Base-by-base conservation (phyloP, 2,329 filamentous ascomycete species). In the Davidsoniella virescens region DNA sequence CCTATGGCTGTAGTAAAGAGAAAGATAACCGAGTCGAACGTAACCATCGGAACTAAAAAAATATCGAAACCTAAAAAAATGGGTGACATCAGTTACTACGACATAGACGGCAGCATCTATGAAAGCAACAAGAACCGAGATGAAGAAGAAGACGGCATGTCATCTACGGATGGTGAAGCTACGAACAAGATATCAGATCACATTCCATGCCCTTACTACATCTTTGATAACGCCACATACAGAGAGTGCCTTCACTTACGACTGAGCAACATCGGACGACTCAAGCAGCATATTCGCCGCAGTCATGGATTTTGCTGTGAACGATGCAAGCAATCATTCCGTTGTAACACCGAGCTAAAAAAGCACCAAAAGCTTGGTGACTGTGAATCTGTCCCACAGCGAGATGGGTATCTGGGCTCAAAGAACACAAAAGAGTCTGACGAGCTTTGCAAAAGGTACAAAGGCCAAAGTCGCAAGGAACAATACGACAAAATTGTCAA, bases 281-380 rank as follows among this genome's bases (percentile, higher is more conserved):
- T 48, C 14, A 41, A 41, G 36, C 46, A 48, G 18, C 46, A 48
- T 33, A 48, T 48, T 16, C 2, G 17, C 7, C 44, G 44, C 3
- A 18, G 5, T 9, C 44, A 47, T 18, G 6, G 26, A 9, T 29
- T 33, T 7, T 45, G 23, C 18, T 45, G 43, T 1, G 43, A 45
- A 2, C 9, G n/a, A 17, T 45, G 43, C 23, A 45, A 45, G 33
- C 4, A 7, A 16, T 25, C 23, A 14, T 45, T 45, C 16, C 3
- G 7, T 6, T 45, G 20, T 9, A 36, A 33, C 3, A 4, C 6
- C 2, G 33, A 45, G 23, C 43, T 45, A 5, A 17, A 45, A 9
- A 12, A 4, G 17, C 39, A 41, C n/a, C 8, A 9, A 2, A 16
- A 9, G 2, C 14, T 2, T 8, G n/a, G n/a, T 4, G 2, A 23